Percentiles rank a stretch among this genome's conserved stretches.
Conservation (phyloP, 805 yeast species). For the Kuraishia hungarica region DNA sequence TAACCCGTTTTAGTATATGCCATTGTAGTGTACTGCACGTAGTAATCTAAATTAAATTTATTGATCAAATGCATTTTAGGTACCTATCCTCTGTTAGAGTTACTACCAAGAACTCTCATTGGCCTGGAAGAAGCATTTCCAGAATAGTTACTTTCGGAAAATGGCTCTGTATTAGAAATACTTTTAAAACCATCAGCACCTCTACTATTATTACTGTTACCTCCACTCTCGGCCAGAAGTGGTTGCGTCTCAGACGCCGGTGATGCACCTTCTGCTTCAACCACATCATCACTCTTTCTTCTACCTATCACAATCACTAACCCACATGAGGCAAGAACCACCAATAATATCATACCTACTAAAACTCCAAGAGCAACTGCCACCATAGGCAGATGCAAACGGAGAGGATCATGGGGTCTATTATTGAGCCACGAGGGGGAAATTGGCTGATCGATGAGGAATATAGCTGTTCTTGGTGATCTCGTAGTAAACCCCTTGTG, state of each 20-base stretch:
- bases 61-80: not conserved
- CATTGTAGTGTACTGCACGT: not conserved
- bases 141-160: conserved; percentile 18
- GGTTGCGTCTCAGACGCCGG: not conserved
- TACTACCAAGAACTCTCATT: conserved; percentile 7
- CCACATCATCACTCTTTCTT: conserved; percentile 6
- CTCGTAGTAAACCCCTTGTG: conserved; percentile 52
- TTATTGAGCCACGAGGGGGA: conserved; percentile 51
- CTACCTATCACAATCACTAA: conserved; percentile 24
- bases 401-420: conserved; percentile 26
- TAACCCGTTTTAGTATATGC: not conserved
- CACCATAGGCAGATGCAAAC: conserved; percentile 55
- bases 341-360: conserved; percentile 42
- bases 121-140: conserved; percentile 19
- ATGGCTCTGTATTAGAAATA: conserved; percentile 3
- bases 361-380: conserved; percentile 63
- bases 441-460: conserved; percentile 61
- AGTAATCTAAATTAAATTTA: not conserved
- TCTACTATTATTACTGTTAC: conserved; percentile 1
- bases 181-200: not conserved
- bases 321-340: conserved; percentile 24
- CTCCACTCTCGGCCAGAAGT: conserved; percentile 19
- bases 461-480: conserved; percentile 39
- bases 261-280: not conserved
- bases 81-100: not conserved